Percentiles rank a stretch among this genome's conserved stretches.
Conservation (phyloP, 352 stramenopile genomes). For the Aphanomyces stellatus region DNA sequence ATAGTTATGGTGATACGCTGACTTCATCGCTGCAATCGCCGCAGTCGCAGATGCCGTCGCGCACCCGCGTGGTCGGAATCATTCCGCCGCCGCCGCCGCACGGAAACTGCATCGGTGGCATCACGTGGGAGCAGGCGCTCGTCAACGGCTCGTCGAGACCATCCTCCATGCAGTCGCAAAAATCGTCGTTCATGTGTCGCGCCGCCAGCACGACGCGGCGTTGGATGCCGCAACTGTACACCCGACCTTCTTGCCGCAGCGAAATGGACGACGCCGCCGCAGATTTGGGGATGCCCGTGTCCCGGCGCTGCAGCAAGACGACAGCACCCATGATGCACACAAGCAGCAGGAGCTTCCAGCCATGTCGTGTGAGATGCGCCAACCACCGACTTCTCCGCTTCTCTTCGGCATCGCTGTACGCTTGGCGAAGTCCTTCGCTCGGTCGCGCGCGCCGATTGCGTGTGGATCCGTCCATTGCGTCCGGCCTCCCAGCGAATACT, state of each 20-base stretch:
- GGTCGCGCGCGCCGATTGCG: background rate
- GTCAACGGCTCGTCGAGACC: slow-evolving; percentile 6
- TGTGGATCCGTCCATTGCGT: background rate
- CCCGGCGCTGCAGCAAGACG: background rate
- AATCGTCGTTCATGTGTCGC: slow-evolving; percentile 16
- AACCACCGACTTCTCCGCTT: background rate
- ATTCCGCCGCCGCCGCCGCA: background rate
- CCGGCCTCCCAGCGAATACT: too few species aligned
- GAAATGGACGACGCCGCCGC: background rate
- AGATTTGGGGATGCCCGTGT: background rate
- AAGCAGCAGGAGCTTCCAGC: background rate
- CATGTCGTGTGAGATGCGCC: background rate
- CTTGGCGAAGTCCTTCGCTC: background rate
- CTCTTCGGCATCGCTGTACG: background rate
- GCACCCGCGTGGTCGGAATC: background rate
- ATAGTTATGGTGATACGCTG: background rate
- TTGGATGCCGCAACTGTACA: background rate
- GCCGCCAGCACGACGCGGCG: background rate
- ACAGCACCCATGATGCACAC: background rate
- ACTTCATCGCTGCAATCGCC: slow-evolving; percentile 13
- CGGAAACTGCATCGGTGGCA: slow-evolving; percentile 3
- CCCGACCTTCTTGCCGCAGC: background rate
- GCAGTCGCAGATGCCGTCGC: slow-evolving; percentile 15
- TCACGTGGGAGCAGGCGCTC: slow-evolving; percentile 15
- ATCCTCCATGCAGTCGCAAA: slow-evolving; percentile 16